Evolutionary conservation across 306 rosid species (phyloP).

Genomic region (Luffa aegyptiaca): DNA sequence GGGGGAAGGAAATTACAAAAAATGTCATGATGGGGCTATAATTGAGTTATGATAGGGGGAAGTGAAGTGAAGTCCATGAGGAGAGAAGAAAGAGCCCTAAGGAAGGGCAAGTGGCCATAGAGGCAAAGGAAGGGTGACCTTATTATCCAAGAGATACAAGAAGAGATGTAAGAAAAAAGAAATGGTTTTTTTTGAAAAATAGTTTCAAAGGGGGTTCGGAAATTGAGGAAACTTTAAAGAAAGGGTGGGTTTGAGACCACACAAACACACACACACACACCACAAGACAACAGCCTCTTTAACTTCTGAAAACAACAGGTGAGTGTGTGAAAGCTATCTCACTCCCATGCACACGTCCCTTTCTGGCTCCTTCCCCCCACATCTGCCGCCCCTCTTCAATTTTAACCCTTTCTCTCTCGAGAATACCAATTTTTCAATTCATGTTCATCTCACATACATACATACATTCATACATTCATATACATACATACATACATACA

Average conservation of each 20-base stretch:
- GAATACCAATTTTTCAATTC: slow-evolving; percentile 25
- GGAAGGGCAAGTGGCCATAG: slow-evolving; percentile 25
- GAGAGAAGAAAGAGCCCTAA: slow-evolving; percentile 1
- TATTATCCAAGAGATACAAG: slow-evolving; percentile 26
- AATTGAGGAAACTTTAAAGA: slow-evolving; percentile 34
- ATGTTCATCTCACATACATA: background rate
- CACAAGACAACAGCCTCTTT: slow-evolving; percentile 71
- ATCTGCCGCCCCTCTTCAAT: slow-evolving; percentile 83
- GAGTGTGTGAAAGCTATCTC: slow-evolving; percentile 96
- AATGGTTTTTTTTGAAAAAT: no score
- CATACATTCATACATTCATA: background rate
- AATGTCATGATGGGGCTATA: background rate
- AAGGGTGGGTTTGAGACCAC: slow-evolving; percentile 16
- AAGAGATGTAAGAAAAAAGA: no score
- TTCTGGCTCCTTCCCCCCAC: slow-evolving; percentile 99
- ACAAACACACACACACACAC: slow-evolving; percentile 11
- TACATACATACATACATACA: background rate
- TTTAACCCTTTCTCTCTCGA: slow-evolving; percentile 18
- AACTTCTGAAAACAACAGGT: slow-evolving; percentile 60
- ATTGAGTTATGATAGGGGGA: slow-evolving; percentile 12
- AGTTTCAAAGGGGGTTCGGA: slow-evolving; percentile 28
- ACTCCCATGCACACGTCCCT: slow-evolving; percentile 99
- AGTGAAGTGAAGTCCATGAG: slow-evolving; percentile 6
- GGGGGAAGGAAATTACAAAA: background rate
- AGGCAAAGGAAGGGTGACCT: background rate